Base-by-base conservation (phyloP, 2,329 filamentous ascomycete species). In the Rhynchosporium secalis region DNA sequence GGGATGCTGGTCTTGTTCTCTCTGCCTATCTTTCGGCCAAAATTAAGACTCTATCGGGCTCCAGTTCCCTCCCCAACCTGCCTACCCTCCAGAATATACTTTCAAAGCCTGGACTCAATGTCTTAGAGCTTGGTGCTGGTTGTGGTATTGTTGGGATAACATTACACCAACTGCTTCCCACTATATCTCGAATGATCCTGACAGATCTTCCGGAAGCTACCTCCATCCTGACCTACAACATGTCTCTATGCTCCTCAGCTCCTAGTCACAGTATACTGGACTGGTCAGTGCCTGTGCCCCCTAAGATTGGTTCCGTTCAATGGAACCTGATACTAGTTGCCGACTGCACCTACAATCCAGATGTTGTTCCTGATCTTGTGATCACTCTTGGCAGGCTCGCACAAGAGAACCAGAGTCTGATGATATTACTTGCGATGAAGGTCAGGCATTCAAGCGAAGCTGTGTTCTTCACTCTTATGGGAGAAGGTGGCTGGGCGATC, bases 311-410 rank as follows among this genome's bases (percentile, higher is more conserved):
- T 28, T 66, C 69, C 29, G 70, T 70, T 43, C 69, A 69, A 10
- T 79, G 84, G 69, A 83, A 89, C 72, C 70, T 91, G 40, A 79
- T 90, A 28, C 72, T 90, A 3, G 82, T 89, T 1, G 86, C 86
- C 1, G 88, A 91, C 72, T 91, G 88, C 74, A 91, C 87, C 1
- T 91, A 91, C 75, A 91, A 91, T 72, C 78, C 82, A 15, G 86
- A 89, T 69, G 88, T 84, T 63, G 81, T 87, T 57, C 84, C 85
- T 2, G 80, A 84, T 29, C 76, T 91, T 43, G 86, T 90, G 7
- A 75, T 76, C 33, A 86, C 85, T 1, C 75, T 91, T 9, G 68
- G 28, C 20, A 52, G 48, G 33, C 60, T 49, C 12, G 51, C 40
- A 46, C 52, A 58, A 3, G 58, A 45, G 9, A 67, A 63, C 4